These are phyloP conservation scores for Collybia sordida DNA, from an alignment of 768 basidiomycete genomes.

Conservation along the genomic window DNA sequence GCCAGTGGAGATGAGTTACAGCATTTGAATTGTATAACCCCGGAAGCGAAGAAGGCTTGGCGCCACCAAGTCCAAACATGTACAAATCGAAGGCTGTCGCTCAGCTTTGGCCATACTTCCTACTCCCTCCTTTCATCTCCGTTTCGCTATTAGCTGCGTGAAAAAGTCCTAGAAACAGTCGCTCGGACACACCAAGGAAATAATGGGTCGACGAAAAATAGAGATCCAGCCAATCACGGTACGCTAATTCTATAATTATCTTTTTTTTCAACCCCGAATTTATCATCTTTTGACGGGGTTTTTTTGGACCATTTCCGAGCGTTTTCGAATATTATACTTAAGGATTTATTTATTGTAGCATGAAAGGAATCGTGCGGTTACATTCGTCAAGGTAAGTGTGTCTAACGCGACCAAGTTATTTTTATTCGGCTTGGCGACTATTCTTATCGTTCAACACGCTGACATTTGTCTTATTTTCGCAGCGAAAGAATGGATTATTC, in stretches of 20 bases:
- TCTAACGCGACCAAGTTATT: constrained; percentile 23
- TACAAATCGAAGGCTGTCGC: too few species aligned
- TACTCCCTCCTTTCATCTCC: background rate
- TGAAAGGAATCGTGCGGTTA: constrained; percentile 89
- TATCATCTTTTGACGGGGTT: background rate
- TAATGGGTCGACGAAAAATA: constrained; percentile 74
- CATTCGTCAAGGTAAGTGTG: constrained; percentile 72
- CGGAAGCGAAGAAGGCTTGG: too few species aligned
- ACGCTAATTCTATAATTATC: constrained; percentile 20
- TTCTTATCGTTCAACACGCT: constrained; percentile 49
- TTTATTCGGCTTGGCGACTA: constrained; percentile 42
- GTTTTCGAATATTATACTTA: too few species aligned
- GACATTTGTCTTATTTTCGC: constrained; percentile 27
- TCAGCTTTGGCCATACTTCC: too few species aligned
- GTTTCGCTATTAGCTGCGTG: background rate
- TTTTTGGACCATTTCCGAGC: too few species aligned
- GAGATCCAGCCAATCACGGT: constrained; percentile 81
- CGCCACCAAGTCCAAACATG: too few species aligned
- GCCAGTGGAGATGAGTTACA: too few species aligned
- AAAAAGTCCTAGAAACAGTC: background rate
- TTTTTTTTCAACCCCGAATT: constrained; percentile 1
- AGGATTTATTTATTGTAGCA: constrained; percentile 49
- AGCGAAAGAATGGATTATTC: constrained; percentile 91
- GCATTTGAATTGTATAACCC: background rate
- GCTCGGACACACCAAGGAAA: background rate